A percentile compares a stretch with the other conserved stretches of the same genome.
phyloP scores from a whole-genome alignment of 2,329 filamentous ascomycete genomes.

The Fusarium lyarnte region DNA sequence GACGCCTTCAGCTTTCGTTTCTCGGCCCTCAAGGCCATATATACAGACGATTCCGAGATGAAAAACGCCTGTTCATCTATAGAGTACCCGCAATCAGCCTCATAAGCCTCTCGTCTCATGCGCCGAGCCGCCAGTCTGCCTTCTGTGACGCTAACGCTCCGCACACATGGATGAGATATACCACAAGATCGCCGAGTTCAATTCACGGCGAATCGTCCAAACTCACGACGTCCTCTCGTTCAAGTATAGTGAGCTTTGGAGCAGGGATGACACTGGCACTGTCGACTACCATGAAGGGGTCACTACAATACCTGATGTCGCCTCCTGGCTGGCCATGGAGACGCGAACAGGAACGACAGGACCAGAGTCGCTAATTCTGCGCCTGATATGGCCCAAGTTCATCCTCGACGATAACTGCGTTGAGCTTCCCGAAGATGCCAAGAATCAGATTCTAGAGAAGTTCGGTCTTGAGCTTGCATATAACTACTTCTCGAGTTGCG shows the following conservation, averaged over 20 bases:
- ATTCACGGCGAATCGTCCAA: constrained; percentile 28
- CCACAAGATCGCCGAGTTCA: constrained; percentile 43
- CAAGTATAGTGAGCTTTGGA: constrained; percentile 46
- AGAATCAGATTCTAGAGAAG: constrained; percentile 34
- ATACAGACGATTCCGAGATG: neutral
- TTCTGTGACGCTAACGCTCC: neutral
- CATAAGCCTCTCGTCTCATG: neutral
- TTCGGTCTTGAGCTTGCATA: constrained; percentile 47
- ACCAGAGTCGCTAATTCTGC: constrained; percentile 42
- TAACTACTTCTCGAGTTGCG: constrained; percentile 47
- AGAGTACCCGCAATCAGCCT: neutral
- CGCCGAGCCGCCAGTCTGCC: neutral
- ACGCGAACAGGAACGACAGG: constrained; percentile 8
- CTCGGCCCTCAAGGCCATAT: neutral
- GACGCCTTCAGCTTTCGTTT: neutral
- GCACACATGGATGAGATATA: constrained; percentile 47
- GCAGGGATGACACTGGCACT: constrained; percentile 29
- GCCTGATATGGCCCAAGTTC: constrained; percentile 44
- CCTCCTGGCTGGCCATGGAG: constrained; percentile 40
- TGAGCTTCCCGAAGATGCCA: constrained; percentile 37
- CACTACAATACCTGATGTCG: constrained; percentile 4
- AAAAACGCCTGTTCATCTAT: neutral
- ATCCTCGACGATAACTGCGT: constrained; percentile 35
- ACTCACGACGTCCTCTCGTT: constrained; percentile 33
- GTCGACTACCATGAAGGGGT: constrained; percentile 20